These are phyloP conservation scores for Kandelia obovata DNA, from an alignment of 345 rosid genomes.

Conservation along the genomic window DNA sequence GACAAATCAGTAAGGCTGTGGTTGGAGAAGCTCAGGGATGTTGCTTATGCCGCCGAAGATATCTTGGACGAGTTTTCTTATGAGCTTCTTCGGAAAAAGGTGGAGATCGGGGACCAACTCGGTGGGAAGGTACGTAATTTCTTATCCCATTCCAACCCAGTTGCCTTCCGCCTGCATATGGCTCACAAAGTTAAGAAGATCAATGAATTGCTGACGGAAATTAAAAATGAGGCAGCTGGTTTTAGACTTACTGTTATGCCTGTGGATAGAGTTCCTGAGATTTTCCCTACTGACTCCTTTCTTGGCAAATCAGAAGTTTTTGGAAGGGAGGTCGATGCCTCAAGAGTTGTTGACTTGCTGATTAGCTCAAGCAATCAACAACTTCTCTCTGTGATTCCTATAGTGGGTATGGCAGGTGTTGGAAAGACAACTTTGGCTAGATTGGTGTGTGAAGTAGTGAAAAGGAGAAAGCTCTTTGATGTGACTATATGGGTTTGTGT, in stretches of 20 bases:
- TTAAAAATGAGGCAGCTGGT: background rate
- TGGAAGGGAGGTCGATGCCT: constrained; percentile 19
- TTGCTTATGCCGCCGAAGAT: constrained; percentile 9
- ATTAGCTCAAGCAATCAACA: background rate
- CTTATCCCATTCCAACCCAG: background rate
- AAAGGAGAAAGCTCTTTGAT: background rate
- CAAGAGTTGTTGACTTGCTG: constrained; percentile 2
- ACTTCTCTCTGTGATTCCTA: background rate
- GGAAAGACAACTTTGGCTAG: constrained; percentile 28
- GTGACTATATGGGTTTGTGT: constrained; percentile 15
- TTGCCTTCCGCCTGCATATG: background rate
- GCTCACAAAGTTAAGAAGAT: background rate
- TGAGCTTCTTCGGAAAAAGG: constrained; percentile 3
- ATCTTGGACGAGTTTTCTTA: constrained; percentile 1
- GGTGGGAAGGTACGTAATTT: background rate
- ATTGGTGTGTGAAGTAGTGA: background rate
- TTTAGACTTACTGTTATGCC: background rate
- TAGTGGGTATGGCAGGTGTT: constrained; percentile 30
- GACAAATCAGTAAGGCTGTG: background rate
- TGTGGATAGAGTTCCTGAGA: background rate
- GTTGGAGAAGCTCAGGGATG: constrained; percentile 1
- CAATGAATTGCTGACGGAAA: background rate
- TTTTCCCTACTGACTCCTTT: background rate
- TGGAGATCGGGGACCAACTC: background rate
- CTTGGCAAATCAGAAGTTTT: constrained; percentile 7